Base-by-base conservation (phyloP, 2,329 filamentous ascomycete genomes). In the Epichloe baconii region DNA sequence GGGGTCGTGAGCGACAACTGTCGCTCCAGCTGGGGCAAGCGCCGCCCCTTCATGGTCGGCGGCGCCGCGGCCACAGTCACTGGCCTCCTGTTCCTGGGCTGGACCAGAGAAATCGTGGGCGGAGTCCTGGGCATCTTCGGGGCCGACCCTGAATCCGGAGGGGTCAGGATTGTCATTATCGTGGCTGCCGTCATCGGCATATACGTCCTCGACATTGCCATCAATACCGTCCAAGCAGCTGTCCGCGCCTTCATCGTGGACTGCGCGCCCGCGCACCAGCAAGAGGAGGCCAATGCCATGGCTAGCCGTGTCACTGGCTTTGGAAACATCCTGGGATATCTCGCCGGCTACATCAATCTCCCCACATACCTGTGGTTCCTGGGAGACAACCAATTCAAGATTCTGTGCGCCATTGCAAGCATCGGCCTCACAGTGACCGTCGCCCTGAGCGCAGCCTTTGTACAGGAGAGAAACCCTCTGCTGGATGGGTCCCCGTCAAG, bases 211-310 rank as follows among this genome's bases (percentile, higher is more conserved):
- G 91, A 97, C 66, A 93, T 97, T 66, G 82, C 90, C 60, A 93
- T 97, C 71, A 97, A 97, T 68, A 93, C 90, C 78, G 88, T 97
- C 36, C 91, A 97, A 77, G 91, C 93, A 47, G 86, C 83, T 4
- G 86, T 96, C 61, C 80, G 90, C 57, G 88, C 90, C 23, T 95
- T 94, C 64, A 95, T 97, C 50, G 86, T 96, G 23, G 91, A 97
- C 63, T 91, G 89, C 61, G 86, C 88, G 0, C 93, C 93, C 0
- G 80, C 87, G 1, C 90, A 96, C 62, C 91, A 97, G 65, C 91
- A 97, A 70, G 90, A 95, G 67, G 77, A 84, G 38, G 91, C 90
- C 50, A 97, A 97, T 68, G 85, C 91, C 41, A 96, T 94, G 90
- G 88, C 91, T 19, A 90, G 88, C 61, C 82, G 91, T 48, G 79